Base-by-base conservation (phyloP, 768 basidiomycete genomes). In the Tricholomella constricta region DNA sequence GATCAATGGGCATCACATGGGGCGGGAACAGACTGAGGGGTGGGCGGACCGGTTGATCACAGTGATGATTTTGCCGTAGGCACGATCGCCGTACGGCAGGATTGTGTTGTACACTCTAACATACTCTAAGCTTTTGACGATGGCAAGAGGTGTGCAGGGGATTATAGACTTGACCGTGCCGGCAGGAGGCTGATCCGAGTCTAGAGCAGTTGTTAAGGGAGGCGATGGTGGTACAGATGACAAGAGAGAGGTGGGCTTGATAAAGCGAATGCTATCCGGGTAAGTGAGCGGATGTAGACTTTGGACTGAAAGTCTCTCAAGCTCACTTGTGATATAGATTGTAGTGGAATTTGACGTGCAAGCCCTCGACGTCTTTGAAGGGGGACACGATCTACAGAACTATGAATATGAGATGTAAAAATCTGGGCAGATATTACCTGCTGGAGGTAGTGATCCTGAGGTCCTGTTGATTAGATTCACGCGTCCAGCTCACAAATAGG, bases 141-240 rank as follows among this genome's bases (percentile, higher is more conserved):
- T 89, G 3, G 94, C 97, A 10, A 99, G 82, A 0, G 97, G 95
- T 4, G 97, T 99, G 70, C 97, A 99, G 0, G 97, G 97, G 31
- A 99, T 82, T 64, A 99, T 92, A 4, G 94, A 96, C 71, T 98
- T 98, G 64, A 97, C 92, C 51, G 86, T 88, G 20, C 94, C 94
- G 0, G 83, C 70, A 4, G 94, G 93, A 2, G 91, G 85, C 11
- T 78, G 72, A 53, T 93, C 89, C 62, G 74, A 61, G 56, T 76
- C 74, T 26, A 72, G 67, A 4, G 71, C 65, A 20, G 66, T 58
- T 20, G 48, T 36, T 25, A 59, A 61, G 11, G 72, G 58, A 0
- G 72, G 66, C 15, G 74, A 65, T 5, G 82, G 73, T 14, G 78
- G 74, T 23, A 72, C 71, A n/a, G 78, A 72, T 5, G 72, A 71